phyloP scores from a whole-genome alignment of 768 basidiomycete genomes.

The Psilocybe tampanensis region DNA sequence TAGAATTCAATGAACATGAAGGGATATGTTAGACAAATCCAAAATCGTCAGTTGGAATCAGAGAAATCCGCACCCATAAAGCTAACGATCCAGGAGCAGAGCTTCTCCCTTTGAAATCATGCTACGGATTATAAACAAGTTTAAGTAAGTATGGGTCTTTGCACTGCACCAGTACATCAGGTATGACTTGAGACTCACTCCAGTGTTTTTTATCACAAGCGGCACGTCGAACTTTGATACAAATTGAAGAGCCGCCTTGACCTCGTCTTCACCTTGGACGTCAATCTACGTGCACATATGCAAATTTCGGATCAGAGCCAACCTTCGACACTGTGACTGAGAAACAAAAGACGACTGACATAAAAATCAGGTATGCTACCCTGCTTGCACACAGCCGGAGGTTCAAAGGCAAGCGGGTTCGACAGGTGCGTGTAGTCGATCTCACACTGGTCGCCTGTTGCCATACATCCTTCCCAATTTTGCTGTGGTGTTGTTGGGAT shows the following conservation, averaged over 20 bases:
- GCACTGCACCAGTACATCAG: too few relatives aligned
- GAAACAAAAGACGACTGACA: constrained; percentile 26
- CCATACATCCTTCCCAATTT: constrained; percentile 61
- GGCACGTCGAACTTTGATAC: constrained; percentile 37
- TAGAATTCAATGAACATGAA: too few relatives aligned
- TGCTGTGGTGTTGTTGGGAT: constrained; percentile 8
- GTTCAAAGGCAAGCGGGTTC: constrained; percentile 27
- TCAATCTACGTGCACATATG: constrained; percentile 40
- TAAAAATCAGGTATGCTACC: constrained; percentile 43
- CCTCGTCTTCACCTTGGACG: constrained; percentile 39
- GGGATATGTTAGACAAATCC: too few relatives aligned
- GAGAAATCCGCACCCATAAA: constrained; percentile 44
- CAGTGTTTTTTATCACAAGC: constrained; percentile 53
- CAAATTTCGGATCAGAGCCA: background rate
- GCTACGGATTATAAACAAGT: constrained; percentile 34
- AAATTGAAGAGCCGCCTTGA: constrained; percentile 45
- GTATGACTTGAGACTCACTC: constrained; percentile 35
- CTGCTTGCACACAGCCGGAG: constrained; percentile 33
- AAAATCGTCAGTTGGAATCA: too few relatives aligned
- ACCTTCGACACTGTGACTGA: background rate
- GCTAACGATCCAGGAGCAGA: constrained; percentile 46
- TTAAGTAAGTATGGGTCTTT: background rate
- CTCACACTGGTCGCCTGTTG: constrained; percentile 44
- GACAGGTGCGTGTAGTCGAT: constrained; percentile 40
- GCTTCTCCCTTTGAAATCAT: constrained; percentile 53